Base-by-base conservation (phyloP, 129 eudicot species). In the Ambrosia artemisiifolia region DNA sequence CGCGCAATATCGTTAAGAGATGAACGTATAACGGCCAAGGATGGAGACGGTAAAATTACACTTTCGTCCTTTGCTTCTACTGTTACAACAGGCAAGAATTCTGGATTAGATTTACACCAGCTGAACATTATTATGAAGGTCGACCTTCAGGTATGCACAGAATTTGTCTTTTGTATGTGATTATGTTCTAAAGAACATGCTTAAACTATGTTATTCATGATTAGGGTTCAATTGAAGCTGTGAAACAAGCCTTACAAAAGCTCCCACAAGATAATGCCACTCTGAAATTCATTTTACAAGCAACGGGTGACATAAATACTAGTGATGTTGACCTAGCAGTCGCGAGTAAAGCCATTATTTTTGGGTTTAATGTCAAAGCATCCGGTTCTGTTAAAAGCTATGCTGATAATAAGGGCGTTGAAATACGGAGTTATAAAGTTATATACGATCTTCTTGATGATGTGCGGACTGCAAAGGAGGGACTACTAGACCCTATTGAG, bases 181-280 rank as follows among this genome's bases (percentile, higher is more conserved):
- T 59, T 73, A 38, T 38, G 42, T 38, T 74, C 49, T 42, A 24
- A 61, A 13, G 42, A 61, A 3, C 81, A 16, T 2, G n/a, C 48
- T 70, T 42, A 48, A 62, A 68, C 24, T 30, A 12, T 78, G 32
- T 77, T 50, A 24, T 67, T 67, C 19, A 42, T 78, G 74, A 44
- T 70, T 72, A 93, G 98, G 98, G 98, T 79, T 90, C 98, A 69
- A 88, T 88, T 38, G 98, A 94, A 85, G 98, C 98, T 63, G 81
- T 87, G 65, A 84, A 83, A 73, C 96, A 90, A 86, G 98, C 98
- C 18, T 81, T 94, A 63, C 92, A 87, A 81, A 88, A 80, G 75
- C 98, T 94, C 55, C 98, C 98, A 55, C 98, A 94, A 79, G 89
- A 86, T 57, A 94, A 88, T 68, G 90, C 88, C 65, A 84, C 93